Evolutionary conservation across 495 filamentous ascomycete genomes (phyloP).

Genomic region (Annulohypoxylon bovei): DNA sequence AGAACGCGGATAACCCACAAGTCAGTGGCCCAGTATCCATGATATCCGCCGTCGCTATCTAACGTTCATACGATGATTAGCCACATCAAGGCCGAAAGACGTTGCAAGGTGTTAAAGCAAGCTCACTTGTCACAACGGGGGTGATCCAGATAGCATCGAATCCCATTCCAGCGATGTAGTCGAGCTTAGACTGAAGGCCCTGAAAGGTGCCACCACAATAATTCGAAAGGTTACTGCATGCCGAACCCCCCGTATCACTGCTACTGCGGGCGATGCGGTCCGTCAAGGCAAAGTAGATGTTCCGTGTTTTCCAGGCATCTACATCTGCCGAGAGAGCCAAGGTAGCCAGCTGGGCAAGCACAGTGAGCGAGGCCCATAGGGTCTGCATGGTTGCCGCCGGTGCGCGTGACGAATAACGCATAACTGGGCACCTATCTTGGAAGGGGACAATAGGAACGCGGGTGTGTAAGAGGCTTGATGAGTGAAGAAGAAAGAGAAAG

Average conservation of each 20-base stretch:
- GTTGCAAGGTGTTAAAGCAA: neutral
- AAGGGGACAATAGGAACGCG: neutral
- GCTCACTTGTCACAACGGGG: constrained; percentile 66
- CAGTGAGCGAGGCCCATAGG: constrained; percentile 16
- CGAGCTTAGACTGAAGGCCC: constrained; percentile 75
- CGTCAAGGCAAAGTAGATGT: constrained; percentile 78
- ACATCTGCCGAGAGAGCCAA: constrained; percentile 43
- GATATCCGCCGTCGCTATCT: constrained; percentile 61
- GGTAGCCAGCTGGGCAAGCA: constrained; percentile 37
- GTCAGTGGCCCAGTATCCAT: constrained; percentile 81
- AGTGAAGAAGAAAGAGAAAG: neutral
- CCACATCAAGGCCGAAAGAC: neutral
- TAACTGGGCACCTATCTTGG: neutral
- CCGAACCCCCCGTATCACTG: constrained; percentile 37
- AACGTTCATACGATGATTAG: constrained; percentile 25
- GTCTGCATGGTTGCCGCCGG: constrained; percentile 29
- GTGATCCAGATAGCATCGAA: constrained; percentile 89
- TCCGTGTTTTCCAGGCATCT: constrained; percentile 53
- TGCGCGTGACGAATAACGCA: neutral
- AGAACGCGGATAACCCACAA: constrained; percentile 43
- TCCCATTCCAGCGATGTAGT: constrained; percentile 80
- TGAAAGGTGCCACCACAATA: constrained; percentile 83
- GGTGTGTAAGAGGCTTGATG: neutral
- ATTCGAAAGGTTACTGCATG: constrained; percentile 58
- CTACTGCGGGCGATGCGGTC: constrained; percentile 75